These are phyloP conservation scores for Batrachochytrium dendrobatidis DNA, from an alignment of 371 early-diverging fungal genomes.

Conservation along the genomic window DNA sequence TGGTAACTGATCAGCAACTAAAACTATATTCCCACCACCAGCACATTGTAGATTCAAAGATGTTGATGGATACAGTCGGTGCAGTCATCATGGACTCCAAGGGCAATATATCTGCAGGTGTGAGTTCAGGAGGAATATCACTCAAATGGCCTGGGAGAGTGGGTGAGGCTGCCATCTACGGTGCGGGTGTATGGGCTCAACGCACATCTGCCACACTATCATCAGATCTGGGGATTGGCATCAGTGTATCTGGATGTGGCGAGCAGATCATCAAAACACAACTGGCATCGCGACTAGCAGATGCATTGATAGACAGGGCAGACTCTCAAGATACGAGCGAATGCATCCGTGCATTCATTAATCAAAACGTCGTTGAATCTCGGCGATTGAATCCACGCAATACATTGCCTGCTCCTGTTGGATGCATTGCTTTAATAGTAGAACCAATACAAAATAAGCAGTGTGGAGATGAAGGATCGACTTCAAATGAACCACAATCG, in stretches of 20 bases:
- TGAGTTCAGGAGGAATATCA: conserved; percentile 82
- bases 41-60: neutral
- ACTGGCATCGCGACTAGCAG: conserved; percentile 37
- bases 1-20: conserved; percentile 15
- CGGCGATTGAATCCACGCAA: no score
- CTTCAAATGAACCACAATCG: neutral
- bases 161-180: conserved; percentile 60
- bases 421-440: neutral
- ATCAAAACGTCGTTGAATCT: no score
- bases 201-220: neutral
- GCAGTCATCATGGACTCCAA: conserved; percentile 64
- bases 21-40: conserved; percentile 8
- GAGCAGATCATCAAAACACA: conserved; percentile 71
- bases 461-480: no score
- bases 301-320: conserved; percentile 1
- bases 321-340: neutral
- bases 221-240: conserved; percentile 42
- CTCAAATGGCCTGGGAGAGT: conserved; percentile 75
- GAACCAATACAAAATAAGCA: no score
- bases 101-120: conserved; percentile 67
- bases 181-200: conserved; percentile 28
- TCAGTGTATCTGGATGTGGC: conserved; percentile 65
- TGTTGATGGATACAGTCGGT: conserved; percentile 71
- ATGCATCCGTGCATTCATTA: conserved; percentile 1
- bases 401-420: neutral